These are phyloP conservation scores for Leishmania mexicana DNA, from an alignment of 208 protist genomes.

Conservation along the genomic window DNA sequence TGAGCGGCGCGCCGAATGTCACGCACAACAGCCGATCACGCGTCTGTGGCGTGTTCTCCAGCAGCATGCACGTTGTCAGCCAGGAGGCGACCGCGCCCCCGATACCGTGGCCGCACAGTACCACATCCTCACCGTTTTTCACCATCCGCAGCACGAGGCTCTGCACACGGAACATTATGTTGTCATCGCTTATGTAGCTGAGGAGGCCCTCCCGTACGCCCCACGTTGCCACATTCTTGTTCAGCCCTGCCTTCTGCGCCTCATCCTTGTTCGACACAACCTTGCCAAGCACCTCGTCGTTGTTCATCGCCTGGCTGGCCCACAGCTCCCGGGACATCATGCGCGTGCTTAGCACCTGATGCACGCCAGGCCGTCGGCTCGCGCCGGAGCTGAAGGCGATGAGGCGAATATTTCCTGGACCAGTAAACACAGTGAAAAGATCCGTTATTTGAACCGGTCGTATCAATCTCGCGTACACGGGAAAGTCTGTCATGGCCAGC, in stretches of 20 bases:
- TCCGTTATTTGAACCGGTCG: constrained; percentile 17
- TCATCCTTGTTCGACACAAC: constrained; percentile 19
- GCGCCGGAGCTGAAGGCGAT: constrained; percentile 39
- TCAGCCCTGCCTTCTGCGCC: constrained; percentile 3
- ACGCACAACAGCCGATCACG: constrained; percentile 46
- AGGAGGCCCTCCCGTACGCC: constrained; percentile 20
- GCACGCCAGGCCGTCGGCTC: constrained; percentile 14
- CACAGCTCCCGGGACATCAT: constrained; percentile 42
- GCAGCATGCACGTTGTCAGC: constrained; percentile 29
- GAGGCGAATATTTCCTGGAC: constrained; percentile 30
- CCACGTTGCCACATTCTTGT: constrained; percentile 18
- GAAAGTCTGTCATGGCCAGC: constrained; percentile 40
- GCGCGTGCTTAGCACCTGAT: constrained; percentile 24
- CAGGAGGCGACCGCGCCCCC: constrained; percentile 39
- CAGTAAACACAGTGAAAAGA: constrained; percentile 37
- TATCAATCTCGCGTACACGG: constrained; percentile 36
- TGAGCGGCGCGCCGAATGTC: constrained; percentile 50
- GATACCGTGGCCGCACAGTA: constrained; percentile 51
- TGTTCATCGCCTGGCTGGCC: constrained; percentile 12
- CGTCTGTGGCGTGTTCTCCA: constrained; percentile 35
- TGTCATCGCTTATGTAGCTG: constrained; percentile 19
- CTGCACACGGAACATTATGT: constrained; percentile 14
- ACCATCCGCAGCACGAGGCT: constrained; percentile 26
- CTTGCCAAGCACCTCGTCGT: constrained; percentile 18
- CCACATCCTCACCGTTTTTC: constrained; percentile 33